phyloP scores from a whole-genome alignment of 371 early-diverging fungal species.

The Chytridium lagenaria region DNA sequence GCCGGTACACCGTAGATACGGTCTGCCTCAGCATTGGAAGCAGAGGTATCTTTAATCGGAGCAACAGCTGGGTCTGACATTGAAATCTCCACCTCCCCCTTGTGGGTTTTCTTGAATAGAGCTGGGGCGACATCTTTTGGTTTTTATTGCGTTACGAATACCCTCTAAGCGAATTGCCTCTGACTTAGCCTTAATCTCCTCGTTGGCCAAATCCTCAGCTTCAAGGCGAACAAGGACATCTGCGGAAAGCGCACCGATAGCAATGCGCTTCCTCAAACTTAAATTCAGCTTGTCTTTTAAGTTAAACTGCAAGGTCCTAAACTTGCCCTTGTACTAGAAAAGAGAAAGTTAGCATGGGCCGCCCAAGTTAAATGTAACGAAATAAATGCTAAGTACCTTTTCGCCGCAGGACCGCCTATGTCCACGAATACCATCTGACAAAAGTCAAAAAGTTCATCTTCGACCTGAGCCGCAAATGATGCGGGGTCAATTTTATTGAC shows the following conservation, averaged over 20 bases:
- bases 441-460: slow-evolving; percentile 44
- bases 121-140: slow-evolving; percentile 57
- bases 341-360: too few relatives aligned
- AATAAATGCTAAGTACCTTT: slow-evolving; percentile 18
- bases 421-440: slow-evolving; percentile 29
- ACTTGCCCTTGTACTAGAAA: slow-evolving; percentile 4
- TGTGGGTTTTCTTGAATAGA: slow-evolving; percentile 71
- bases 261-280: slow-evolving; percentile 65
- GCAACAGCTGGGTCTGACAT: background rate
- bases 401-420: slow-evolving; percentile 26
- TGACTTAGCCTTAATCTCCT: slow-evolving; percentile 67
- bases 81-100: slow-evolving; percentile 66
- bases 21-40: background rate
- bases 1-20: slow-evolving; percentile 11
- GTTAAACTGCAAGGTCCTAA: slow-evolving; percentile 71
- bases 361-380: background rate
- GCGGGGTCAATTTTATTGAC: slow-evolving; percentile 23
- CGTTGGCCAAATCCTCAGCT: slow-evolving; percentile 79
- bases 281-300: slow-evolving; percentile 77
- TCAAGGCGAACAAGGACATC: slow-evolving; percentile 72
- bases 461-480: slow-evolving; percentile 36
- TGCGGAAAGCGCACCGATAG: slow-evolving; percentile 68
- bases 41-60: background rate
- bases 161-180: slow-evolving; percentile 67
- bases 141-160: slow-evolving; percentile 67